A percentile compares a stretch with the other conserved stretches of the same genome.
Evolutionary conservation across 768 basidiomycete genomes (phyloP).

Genomic region (Leccinum truebloodii): DNA sequence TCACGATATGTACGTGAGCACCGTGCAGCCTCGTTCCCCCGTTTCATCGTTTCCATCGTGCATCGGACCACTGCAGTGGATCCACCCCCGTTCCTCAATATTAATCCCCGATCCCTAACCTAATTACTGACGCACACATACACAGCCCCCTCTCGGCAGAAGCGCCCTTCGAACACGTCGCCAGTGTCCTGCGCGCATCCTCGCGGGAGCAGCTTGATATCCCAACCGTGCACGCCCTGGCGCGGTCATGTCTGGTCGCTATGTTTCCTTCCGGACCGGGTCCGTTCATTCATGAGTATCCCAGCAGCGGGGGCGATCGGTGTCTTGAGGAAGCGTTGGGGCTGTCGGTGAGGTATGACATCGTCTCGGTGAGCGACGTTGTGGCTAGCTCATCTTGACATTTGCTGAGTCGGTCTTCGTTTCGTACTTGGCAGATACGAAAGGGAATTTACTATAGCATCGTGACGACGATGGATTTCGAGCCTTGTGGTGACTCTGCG

Average conservation of each 20-base stretch:
- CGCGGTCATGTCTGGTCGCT: slow-evolving; percentile 41
- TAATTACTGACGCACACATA: not conserved
- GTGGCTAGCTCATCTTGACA: not conserved
- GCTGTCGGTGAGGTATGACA: slow-evolving; percentile 48
- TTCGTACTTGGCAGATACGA: slow-evolving; percentile 43
- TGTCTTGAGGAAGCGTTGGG: slow-evolving; percentile 53
- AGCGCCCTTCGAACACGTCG: slow-evolving; percentile 47
- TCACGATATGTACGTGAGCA: slow-evolving; percentile 68
- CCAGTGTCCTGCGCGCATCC: slow-evolving; percentile 57
- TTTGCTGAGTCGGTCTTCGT: not conserved
- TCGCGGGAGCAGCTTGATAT: slow-evolving; percentile 58
- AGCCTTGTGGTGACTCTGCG: slow-evolving; percentile 35
- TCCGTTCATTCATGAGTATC: slow-evolving; percentile 43
- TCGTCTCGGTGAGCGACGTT: slow-evolving; percentile 48
- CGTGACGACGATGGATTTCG: slow-evolving; percentile 59
- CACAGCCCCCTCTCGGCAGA: slow-evolving; percentile 49
- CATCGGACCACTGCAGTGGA: too few species aligned
- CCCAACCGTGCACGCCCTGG: slow-evolving; percentile 49
- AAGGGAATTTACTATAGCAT: slow-evolving; percentile 67
- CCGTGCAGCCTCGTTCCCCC: not conserved
- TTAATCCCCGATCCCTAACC: not conserved
- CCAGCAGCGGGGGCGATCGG: not conserved
- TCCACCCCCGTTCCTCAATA: not conserved
- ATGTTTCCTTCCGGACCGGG: slow-evolving; percentile 52
- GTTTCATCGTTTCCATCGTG: too few species aligned